Evolutionary conservation across 2,329 filamentous ascomycete species (phyloP), one percentile per base, ranked within the genome.

Genomic region (Dactylellina sp.): DNA sequence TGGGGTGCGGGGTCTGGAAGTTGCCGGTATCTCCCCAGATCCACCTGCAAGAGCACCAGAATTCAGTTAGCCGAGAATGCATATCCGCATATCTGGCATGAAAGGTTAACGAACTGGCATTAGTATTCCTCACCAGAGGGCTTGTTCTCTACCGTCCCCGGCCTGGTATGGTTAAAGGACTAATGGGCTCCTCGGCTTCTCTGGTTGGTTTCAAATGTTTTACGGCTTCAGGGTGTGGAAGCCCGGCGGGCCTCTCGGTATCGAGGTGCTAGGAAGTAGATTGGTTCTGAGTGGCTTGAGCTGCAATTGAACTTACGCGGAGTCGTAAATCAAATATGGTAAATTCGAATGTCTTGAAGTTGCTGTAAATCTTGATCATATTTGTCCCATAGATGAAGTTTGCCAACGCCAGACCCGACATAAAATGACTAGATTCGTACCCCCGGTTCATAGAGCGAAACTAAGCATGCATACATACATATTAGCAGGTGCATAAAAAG

Each of bases 211-310:
- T 20, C 9, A 37, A 18, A 32, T 39, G 20, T 4, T 7, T 52
- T n/a, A 16, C 22, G 9, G 37, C 39, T n/a, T 53, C 53, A 9
- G 53, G 55, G 4, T 37, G 24, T n/a, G 44, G 44, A 2, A 66
- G 24, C 1, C 62, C 62, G 28, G 42, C 62, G 6, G 62, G 62
- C 53, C 62, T 52, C 18, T 59, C n/a, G 40, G 32, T 25, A 24
- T 42, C 9, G 35, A 42, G 18, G 18, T 52, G 32, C 28, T 55
- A 12, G 42, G 20, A 16, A 14, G 24, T 20, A 35, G 22, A 16
- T 25, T 37, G 11, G 39, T 57, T 49, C 16, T 37, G 22, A 40
- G 47, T 47, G 22, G 39, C 24, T 55, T 46, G 37, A 46, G 46
- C 16, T 25, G 20, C 16, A 44, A 18, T 44, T 35, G 52, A 20